Evolutionary conservation across 257 asterid genomes (phyloP).

Genomic region (Craterostigma plantagineum): DNA sequence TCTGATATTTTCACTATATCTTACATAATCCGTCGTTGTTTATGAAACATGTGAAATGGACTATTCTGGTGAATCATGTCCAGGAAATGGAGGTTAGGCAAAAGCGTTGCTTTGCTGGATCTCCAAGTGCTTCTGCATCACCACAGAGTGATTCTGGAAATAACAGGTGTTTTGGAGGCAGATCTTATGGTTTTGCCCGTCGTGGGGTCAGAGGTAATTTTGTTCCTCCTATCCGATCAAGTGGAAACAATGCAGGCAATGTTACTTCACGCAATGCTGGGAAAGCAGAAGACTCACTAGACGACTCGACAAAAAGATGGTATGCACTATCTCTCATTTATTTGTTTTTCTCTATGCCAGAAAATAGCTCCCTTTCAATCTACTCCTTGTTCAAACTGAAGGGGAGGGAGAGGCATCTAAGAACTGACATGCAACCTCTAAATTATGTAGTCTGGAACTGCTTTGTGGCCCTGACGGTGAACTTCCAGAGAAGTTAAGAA

Average conservation of each 20-base stretch:
- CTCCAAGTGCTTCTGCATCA: slow-evolving; percentile 64
- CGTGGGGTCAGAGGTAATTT: slow-evolving; percentile 94
- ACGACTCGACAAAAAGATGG: slow-evolving; percentile 86
- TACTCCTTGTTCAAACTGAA: neutral
- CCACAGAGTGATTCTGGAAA: slow-evolving; percentile 54
- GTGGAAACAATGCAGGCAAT: slow-evolving; percentile 47
- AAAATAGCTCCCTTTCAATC: slow-evolving; percentile 1
- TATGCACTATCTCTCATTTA: slow-evolving; percentile 10
- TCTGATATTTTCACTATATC: neutral
- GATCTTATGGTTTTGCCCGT: slow-evolving; percentile 56
- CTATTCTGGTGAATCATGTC: too few species aligned
- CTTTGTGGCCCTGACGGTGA: slow-evolving; percentile 94
- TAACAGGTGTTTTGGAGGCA: slow-evolving; percentile 50
- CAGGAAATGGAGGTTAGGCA: slow-evolving; percentile 94
- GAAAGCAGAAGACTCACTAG: slow-evolving; percentile 72
- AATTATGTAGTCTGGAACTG: slow-evolving; percentile 53
- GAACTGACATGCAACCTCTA: too few species aligned
- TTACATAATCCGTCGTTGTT: too few species aligned
- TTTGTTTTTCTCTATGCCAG: slow-evolving; percentile 1
- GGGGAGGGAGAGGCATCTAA: too few species aligned
- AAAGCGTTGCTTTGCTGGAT: slow-evolving; percentile 53
- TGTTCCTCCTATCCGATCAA: slow-evolving; percentile 79
- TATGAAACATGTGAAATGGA: too few species aligned
- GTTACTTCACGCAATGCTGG: slow-evolving; percentile 48
- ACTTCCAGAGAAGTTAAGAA: slow-evolving; percentile 91